Conservation (phyloP, 192 early-diverging fungal genomes). For the Backusella sp. region DNA sequence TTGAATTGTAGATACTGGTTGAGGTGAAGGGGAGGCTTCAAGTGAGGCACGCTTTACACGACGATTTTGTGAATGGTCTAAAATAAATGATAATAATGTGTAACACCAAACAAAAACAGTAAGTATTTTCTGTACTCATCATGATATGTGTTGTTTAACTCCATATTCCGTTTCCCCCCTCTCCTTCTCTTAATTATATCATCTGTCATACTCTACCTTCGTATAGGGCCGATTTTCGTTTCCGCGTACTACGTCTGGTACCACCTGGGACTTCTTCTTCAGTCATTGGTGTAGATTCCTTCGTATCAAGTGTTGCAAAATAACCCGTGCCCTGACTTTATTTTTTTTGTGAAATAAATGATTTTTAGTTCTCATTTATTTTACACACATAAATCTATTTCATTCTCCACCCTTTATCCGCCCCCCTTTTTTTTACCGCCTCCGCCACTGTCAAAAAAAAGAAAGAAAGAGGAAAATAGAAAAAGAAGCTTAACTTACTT, state of each 20-base stretch:
- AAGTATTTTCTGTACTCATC: not conserved
- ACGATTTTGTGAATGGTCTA: not conserved
- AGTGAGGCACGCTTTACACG: constrained; percentile 9
- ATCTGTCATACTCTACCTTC: constrained; percentile 15
- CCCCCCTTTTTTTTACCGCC: not conserved
- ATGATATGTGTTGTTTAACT: not conserved
- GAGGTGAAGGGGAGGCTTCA: not conserved
- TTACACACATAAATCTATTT: not conserved
- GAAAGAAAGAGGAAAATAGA: not conserved
- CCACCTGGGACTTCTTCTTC: constrained; percentile 1
- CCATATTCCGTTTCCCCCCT: not conserved
- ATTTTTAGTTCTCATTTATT: not conserved
- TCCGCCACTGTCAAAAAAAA: constrained; percentile 6
- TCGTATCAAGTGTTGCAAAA: constrained; percentile 14
- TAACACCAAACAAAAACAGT: not conserved
- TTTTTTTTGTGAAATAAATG: not conserved
- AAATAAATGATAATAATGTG: not conserved
- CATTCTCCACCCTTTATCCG: not conserved
- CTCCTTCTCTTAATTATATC: not conserved
- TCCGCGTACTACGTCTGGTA: constrained; percentile 20
- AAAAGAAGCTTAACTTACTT: constrained; percentile 22
- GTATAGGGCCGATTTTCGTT: constrained; percentile 16
- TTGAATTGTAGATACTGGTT: not conserved
- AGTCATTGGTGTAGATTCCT: constrained; percentile 13
- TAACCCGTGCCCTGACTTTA: constrained; percentile 9